These are phyloP conservation scores for Brachypodium distachyon DNA, from an alignment of 202 grass and related monocot genomes.

Conservation along the genomic window DNA sequence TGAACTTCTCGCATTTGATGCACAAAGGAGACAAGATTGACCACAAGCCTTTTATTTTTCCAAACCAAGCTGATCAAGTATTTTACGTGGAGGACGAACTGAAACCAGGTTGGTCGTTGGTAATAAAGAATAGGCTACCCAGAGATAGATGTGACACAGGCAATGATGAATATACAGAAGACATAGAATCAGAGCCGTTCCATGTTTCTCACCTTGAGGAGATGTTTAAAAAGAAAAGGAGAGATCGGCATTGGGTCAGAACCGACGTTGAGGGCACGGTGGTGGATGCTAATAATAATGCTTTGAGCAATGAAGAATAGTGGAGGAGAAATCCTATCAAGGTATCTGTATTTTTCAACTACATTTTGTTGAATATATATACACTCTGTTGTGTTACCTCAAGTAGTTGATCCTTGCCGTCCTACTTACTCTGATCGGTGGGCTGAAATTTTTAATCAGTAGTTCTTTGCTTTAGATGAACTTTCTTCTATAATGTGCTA, in stretches of 20 bases:
- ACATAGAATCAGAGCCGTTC: not conserved
- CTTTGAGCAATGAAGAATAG: not conserved
- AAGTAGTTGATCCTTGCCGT: too few relatives aligned
- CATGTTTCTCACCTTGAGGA: too few relatives aligned
- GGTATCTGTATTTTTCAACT: not conserved
- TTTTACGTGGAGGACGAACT: not conserved
- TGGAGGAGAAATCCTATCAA: not conserved
- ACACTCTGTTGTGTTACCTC: too few relatives aligned
- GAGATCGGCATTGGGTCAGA: not conserved
- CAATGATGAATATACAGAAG: not conserved
- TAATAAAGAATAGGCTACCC: not conserved
- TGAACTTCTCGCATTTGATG: too few relatives aligned
- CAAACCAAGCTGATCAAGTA: not conserved
- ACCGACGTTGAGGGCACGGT: not conserved
- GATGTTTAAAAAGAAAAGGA: not conserved
- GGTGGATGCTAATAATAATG: not conserved
- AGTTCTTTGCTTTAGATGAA: too few relatives aligned
- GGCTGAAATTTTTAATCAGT: too few relatives aligned
- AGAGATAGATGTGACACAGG: constrained; percentile 3
- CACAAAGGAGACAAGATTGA: too few relatives aligned
- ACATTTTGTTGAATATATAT: not conserved
- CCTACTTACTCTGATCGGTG: too few relatives aligned
- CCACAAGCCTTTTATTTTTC: not conserved
- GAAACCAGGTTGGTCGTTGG: not conserved
- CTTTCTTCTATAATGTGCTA: too few relatives aligned